Conservation (phyloP, 768 basidiomycete species). For the Agrocybe chaxingu region DNA sequence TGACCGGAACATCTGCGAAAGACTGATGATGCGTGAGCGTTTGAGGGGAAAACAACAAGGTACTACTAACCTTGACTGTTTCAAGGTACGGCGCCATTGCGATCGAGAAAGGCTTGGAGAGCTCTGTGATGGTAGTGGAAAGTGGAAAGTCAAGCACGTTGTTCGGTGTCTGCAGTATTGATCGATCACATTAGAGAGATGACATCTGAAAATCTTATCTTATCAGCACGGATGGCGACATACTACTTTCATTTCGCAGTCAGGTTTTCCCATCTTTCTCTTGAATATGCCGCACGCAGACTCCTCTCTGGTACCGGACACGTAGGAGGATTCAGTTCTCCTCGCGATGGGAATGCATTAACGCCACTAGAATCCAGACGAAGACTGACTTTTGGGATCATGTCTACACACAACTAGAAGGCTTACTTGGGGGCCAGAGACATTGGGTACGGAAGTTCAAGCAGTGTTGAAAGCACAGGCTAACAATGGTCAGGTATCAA, state of each 20-base stretch:
- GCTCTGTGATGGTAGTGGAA: constrained; percentile 7
- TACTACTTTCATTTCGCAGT: constrained; percentile 4
- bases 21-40: constrained; percentile 50
- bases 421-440: constrained; percentile 62
- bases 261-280: constrained; percentile 6
- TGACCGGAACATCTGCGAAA: constrained; percentile 88
- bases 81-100: constrained; percentile 76
- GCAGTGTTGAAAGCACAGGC: background rate
- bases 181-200: background rate
- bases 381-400: constrained; percentile 83
- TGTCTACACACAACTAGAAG: constrained; percentile 58
- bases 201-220: constrained; percentile 15
- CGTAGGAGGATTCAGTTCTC: constrained; percentile 20
- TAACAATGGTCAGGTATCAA: constrained; percentile 60
- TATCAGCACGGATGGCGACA: constrained; percentile 14
- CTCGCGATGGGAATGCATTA: background rate
- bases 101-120: background rate
- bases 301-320: constrained; percentile 64
- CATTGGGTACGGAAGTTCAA: constrained; percentile 63
- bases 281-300: constrained; percentile 80
- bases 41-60: background rate
- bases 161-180: constrained; percentile 3
- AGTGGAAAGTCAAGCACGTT: constrained; percentile 1
- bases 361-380: constrained; percentile 48
- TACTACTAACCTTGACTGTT: constrained; percentile 53